Evolutionary conservation across 192 early-diverging fungal genomes (phyloP).

Genomic region (Backusella australiensis): DNA sequence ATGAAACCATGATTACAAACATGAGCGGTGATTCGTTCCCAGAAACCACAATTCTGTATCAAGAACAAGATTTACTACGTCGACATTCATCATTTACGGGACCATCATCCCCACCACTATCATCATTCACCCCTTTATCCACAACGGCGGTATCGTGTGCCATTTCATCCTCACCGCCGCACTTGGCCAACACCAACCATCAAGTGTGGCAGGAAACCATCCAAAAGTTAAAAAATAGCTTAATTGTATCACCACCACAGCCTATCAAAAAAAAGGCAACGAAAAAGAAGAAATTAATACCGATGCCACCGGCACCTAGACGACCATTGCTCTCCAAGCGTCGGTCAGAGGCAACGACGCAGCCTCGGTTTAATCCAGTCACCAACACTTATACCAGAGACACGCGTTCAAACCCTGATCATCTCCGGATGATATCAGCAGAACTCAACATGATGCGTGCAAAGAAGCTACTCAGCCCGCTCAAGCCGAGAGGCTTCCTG

Average conservation of each 20-base stretch:
- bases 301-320: slow-evolving; percentile 28
- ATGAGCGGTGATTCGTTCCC: background rate
- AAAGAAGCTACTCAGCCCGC: slow-evolving; percentile 46
- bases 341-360: slow-evolving; percentile 36
- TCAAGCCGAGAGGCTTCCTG: slow-evolving; percentile 43
- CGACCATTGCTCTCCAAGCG: slow-evolving; percentile 13
- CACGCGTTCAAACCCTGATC: slow-evolving; percentile 50
- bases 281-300: slow-evolving; percentile 18
- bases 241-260: slow-evolving; percentile 12
- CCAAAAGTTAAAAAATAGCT: slow-evolving; percentile 1
- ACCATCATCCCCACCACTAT: slow-evolving; percentile 1
- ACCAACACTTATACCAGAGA: slow-evolving; percentile 44
- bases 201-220: slow-evolving; percentile 24
- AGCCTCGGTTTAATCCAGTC: slow-evolving; percentile 31
- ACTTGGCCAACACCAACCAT: background rate
- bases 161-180: slow-evolving; percentile 22
- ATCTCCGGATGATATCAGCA: slow-evolving; percentile 54
- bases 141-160: slow-evolving; percentile 20
- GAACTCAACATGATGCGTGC: slow-evolving; percentile 57
- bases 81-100: slow-evolving; percentile 21
- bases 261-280: background rate
- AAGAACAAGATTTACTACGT: slow-evolving; percentile 6
- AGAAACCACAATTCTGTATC: background rate
- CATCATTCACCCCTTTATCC: background rate
- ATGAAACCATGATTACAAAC: background rate